Conservation (phyloP, 306 rosid genomes). For the Prunus mira region DNA sequence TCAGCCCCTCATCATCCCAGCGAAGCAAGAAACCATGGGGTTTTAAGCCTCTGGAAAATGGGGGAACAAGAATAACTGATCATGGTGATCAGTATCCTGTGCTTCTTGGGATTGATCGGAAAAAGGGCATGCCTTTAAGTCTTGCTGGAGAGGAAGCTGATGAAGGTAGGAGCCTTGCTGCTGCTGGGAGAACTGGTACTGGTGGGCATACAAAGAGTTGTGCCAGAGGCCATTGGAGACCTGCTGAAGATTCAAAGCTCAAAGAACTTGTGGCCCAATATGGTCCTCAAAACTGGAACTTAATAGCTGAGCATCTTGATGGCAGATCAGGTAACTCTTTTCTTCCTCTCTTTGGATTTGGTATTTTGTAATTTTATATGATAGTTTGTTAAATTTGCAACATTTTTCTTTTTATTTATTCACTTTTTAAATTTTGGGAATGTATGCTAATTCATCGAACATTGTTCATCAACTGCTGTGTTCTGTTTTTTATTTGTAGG, state of each 20-base stretch:
- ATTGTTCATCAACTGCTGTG: not conserved
- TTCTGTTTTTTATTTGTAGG: conserved; percentile 37
- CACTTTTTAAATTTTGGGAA: not conserved
- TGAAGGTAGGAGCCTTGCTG: conserved; percentile 7
- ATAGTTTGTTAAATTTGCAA: not conserved
- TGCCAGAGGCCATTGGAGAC: conserved; percentile 95
- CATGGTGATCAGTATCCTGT: conserved; percentile 16
- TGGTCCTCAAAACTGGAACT: conserved; percentile 97
- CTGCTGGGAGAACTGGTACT: conserved; percentile 14
- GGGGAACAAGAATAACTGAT: conserved; percentile 11
- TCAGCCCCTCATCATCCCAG: conserved; percentile 18
- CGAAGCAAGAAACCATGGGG: not conserved
- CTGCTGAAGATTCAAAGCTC: conserved; percentile 80
- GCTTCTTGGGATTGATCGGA: conserved; percentile 5
- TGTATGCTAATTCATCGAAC: not conserved
- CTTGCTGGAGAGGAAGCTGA: conserved; percentile 38
- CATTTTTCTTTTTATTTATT: not conserved
- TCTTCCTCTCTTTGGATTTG: not conserved
- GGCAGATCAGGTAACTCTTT: conserved; percentile 82
- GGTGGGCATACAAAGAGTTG: conserved; percentile 39
- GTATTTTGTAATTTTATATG: not conserved
- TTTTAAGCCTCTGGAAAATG: conserved; percentile 14
- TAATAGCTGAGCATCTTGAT: conserved; percentile 65
- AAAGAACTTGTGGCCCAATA: conserved; percentile 72
- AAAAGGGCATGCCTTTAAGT: conserved; percentile 24